Conservation (phyloP, 345 rosid species). For the Eucalyptus coolabah region DNA sequence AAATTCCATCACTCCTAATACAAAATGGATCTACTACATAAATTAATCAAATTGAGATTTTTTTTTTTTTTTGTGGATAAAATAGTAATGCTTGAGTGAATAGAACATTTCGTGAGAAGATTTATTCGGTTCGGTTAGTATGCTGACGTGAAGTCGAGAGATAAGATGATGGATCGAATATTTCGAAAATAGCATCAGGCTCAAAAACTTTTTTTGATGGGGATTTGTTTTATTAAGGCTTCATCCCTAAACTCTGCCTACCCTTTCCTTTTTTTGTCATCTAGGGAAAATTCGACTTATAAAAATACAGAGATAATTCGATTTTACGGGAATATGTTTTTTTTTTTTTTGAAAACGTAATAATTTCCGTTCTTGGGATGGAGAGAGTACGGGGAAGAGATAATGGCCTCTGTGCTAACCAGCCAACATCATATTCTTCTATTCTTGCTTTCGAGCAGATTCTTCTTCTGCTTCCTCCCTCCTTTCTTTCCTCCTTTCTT, state of each 20-base stretch:
- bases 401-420: not conserved
- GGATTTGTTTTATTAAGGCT: not conserved
- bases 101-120: not conserved
- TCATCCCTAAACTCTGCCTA: not conserved
- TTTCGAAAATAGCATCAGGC: not conserved
- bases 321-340: not conserved
- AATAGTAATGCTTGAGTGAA: not conserved
- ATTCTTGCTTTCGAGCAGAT: not conserved
- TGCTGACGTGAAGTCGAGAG: not conserved
- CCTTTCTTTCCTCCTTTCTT: not conserved
- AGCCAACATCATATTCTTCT: not conserved
- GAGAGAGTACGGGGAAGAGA: not conserved
- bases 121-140: not conserved
- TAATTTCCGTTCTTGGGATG: not conserved
- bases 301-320: not conserved
- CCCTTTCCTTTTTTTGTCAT: not conserved
- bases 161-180: not conserved
- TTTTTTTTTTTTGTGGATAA: fast-evolving
- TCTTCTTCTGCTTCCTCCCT: not conserved
- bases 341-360: not conserved
- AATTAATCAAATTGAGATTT: not conserved
- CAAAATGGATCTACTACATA: not conserved
- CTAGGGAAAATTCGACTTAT: not conserved
- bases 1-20: not conserved
- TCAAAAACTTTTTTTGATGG: not conserved